Percentiles rank a stretch among this genome's conserved stretches.
phyloP scores from a whole-genome alignment of 2,329 filamentous ascomycete genomes.

The Furcasterigmium sp. region DNA sequence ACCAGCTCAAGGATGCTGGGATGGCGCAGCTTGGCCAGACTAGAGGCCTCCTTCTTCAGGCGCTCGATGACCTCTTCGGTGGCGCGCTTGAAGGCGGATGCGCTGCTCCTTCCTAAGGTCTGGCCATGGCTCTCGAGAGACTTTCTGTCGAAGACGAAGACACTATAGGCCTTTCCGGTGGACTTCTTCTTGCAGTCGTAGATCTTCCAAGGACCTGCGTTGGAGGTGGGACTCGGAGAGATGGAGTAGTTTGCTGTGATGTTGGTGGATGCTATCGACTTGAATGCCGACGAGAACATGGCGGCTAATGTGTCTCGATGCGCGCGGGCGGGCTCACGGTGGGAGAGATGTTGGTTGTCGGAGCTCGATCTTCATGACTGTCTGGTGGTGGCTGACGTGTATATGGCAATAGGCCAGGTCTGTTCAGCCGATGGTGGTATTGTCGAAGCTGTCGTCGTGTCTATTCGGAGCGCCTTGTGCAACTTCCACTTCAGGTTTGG shows the following conservation, averaged over 20 bases:
- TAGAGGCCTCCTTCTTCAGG: conserved; percentile 86
- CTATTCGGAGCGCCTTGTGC: no score
- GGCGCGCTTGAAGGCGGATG: conserved; percentile 68
- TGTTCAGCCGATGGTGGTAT: no score
- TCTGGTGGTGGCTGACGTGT: no score
- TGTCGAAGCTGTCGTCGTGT: not conserved
- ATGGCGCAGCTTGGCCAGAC: conserved; percentile 81
- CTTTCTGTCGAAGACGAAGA: conserved; percentile 94
- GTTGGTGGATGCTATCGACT: conserved; percentile 80
- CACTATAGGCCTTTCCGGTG: conserved; percentile 80
- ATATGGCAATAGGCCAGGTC: no score
- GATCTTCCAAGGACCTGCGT: conserved; percentile 92
- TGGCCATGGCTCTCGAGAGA: conserved; percentile 63
- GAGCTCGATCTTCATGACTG: conserved; percentile 15
- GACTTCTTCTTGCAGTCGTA: conserved; percentile 97
- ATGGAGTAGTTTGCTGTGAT: conserved; percentile 90
- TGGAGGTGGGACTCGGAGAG: conserved; percentile 67
- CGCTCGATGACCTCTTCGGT: conserved; percentile 89
- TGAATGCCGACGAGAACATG: conserved; percentile 93
- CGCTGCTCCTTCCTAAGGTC: conserved; percentile 56
- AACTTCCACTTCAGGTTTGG: no score
- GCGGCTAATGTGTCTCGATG: conserved; percentile 20
- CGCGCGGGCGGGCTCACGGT: conserved; percentile 2
- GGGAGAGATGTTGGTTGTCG: conserved; percentile 8
- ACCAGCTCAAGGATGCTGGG: conserved; percentile 88